Evolutionary conservation across 139 green algal genomes (phyloP), one percentile per base, ranked within the genome.

Genomic region (Pleodorina starrii): DNA sequence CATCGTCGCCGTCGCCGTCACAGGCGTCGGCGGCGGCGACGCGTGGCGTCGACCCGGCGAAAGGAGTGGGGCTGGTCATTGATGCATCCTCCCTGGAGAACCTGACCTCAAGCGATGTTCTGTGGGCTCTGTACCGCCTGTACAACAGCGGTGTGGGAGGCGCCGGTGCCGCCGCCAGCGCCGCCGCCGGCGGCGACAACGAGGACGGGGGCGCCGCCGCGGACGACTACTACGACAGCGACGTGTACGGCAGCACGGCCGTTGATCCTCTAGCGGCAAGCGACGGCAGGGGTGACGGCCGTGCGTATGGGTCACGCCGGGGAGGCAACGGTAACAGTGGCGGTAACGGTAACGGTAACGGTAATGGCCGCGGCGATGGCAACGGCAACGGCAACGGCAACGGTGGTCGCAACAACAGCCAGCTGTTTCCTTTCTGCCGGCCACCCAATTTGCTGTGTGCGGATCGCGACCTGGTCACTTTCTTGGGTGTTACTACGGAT

Each of bases 381-480:
- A 21, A 0, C 32, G 17, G 54, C 35, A 12, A 1, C 16, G 43
- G 75, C 29, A 81, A 6, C 27, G 59, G 59, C 25, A 59, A 27
- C 1, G 59, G 59, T 43, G 44, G 42, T 32, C 21, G n/a, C 0
- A 51, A n/a, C 32, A 63, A 23, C 0, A 51, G 46, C 44, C 75
- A 75, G 66, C 16, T 84, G 12, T 84, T 84, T 40, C 87, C 87
- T 12, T 84, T 69, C 48, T 91, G 87, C 27, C 87, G 77, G 87
- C 87, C 87, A 21, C 68, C 68, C 2, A 40, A 44, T 40, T 50
- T 87, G 48, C 46, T 82, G 29, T 91, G 87, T 48, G 77, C 87
- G 17, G 66, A 91, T 42, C 87, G 87, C 1, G 87, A 91, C 38
- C n/a, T 91, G 36, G 50, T 91, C 48, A 87, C 66, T 27, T 87